These are phyloP conservation scores for Collybia nuda DNA, from an alignment of 768 basidiomycete genomes.

Conservation along the genomic window DNA sequence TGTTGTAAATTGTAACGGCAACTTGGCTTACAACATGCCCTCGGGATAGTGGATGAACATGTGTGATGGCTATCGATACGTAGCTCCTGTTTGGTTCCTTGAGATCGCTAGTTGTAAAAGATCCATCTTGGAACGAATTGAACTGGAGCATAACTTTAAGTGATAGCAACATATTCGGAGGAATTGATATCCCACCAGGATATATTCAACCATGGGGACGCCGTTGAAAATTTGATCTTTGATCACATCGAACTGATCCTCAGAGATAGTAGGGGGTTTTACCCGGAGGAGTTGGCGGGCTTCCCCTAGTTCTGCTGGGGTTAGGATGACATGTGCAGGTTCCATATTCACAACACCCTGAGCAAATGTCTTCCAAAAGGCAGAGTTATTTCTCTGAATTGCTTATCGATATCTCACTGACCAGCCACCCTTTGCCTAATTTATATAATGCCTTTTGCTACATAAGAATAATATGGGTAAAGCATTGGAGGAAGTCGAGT, in stretches of 20 bases:
- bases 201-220: slow-evolving; percentile 27
- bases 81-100: slow-evolving; percentile 30
- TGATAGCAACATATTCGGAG: neutral
- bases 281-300: slow-evolving; percentile 20
- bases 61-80: slow-evolving; percentile 29
- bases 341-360: slow-evolving; percentile 25
- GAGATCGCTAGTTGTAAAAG: slow-evolving; percentile 14
- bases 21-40: slow-evolving; percentile 37
- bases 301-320: slow-evolving; percentile 15
- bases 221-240: slow-evolving; percentile 23
- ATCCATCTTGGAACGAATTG: slow-evolving; percentile 23
- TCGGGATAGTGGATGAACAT: slow-evolving; percentile 45
- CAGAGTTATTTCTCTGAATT: neutral
- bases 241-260: slow-evolving; percentile 25
- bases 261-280: slow-evolving; percentile 26
- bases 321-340: slow-evolving; percentile 23
- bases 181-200: slow-evolving; percentile 17
- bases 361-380: slow-evolving; percentile 26
- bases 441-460: slow-evolving; percentile 26
- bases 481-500: neutral
- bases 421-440: slow-evolving; percentile 26
- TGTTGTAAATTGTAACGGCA: no score
- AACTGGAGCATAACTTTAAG: slow-evolving; percentile 20
- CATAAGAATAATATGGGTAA: slow-evolving; percentile 1
- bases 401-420: slow-evolving; percentile 10